Percentiles rank a stretch among this genome's conserved stretches.
Evolutionary conservation across 2,329 filamentous ascomycete genomes (phyloP).

Genomic region (Leptographium flavum): DNA sequence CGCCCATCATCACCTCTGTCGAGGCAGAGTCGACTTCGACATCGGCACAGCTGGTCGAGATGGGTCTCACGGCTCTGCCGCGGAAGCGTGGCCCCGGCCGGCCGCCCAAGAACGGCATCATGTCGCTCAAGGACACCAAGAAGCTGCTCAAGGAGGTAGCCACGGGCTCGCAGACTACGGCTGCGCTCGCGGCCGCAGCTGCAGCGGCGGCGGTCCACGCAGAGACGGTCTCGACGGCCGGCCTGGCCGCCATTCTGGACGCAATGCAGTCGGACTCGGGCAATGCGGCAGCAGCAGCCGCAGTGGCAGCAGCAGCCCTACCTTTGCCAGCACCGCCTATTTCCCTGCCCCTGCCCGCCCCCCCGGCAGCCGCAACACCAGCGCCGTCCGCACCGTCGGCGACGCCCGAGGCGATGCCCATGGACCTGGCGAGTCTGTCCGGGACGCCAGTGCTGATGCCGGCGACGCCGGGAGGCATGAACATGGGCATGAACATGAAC

Average conservation of each 20-base stretch:
- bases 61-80: constrained; percentile 17
- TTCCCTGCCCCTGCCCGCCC: too few species aligned
- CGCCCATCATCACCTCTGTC: not conserved
- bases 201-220: not conserved
- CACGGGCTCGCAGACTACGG: constrained; percentile 15
- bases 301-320: not conserved
- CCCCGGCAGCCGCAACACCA: too few species aligned
- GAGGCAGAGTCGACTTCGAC: not conserved
- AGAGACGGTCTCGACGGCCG: not conserved
- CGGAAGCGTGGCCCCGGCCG: constrained; percentile 63
- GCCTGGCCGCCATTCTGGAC: not conserved
- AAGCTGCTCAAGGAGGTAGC: constrained; percentile 37
- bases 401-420: not conserved
- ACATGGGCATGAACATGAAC: too few species aligned
- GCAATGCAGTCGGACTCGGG: not conserved
- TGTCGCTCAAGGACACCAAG: constrained; percentile 60
- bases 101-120: constrained; percentile 69
- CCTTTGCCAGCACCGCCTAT: too few species aligned
- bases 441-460: too few species aligned
- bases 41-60: constrained; percentile 4
- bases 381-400: not conserved
- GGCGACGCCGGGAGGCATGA: too few species aligned
- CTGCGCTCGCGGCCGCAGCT: not conserved
- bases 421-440: too few species aligned
- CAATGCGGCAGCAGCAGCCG: not conserved